These are phyloP conservation scores for Tetrahymena elliotti DNA, from an alignment of 73 alveolate species.

Conservation along the genomic window DNA sequence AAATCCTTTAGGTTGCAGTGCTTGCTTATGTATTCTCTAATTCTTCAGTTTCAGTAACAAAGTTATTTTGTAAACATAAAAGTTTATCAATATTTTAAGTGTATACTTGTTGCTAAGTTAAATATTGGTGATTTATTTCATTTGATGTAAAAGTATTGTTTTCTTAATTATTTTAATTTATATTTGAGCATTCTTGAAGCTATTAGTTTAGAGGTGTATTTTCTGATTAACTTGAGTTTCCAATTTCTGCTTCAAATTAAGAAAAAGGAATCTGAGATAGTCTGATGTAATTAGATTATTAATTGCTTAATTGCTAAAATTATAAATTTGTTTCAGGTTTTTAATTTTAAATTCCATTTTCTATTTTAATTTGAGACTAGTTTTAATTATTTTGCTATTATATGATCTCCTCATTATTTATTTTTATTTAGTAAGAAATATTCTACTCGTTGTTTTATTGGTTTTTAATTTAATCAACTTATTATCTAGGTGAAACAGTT, in stretches of 20 bases:
- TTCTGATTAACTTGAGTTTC: too few species aligned
- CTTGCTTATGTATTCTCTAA: background rate
- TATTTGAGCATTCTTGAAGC: background rate
- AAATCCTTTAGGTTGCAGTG: background rate
- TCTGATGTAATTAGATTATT: too few species aligned
- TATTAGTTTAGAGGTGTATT: background rate
- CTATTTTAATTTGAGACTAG: background rate
- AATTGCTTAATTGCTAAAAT: too few species aligned
- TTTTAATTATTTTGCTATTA: too few species aligned
- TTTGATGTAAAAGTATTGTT: background rate
- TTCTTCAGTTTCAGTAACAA: background rate
- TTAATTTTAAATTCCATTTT: background rate
- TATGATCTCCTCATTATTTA: background rate
- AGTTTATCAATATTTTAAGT: background rate
- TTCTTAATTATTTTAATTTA: too few species aligned
- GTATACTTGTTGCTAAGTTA: too few species aligned
- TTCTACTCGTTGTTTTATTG: background rate
- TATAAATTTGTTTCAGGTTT: too few species aligned
- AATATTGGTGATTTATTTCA: too few species aligned
- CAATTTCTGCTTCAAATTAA: background rate
- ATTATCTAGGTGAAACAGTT: background rate
- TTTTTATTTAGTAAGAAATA: too few species aligned
- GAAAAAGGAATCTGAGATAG: background rate
- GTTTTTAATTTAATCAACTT: background rate
- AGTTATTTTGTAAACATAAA: background rate